Base-by-base conservation (phyloP, 768 basidiomycete species). In the Tulasnella sp. region DNA sequence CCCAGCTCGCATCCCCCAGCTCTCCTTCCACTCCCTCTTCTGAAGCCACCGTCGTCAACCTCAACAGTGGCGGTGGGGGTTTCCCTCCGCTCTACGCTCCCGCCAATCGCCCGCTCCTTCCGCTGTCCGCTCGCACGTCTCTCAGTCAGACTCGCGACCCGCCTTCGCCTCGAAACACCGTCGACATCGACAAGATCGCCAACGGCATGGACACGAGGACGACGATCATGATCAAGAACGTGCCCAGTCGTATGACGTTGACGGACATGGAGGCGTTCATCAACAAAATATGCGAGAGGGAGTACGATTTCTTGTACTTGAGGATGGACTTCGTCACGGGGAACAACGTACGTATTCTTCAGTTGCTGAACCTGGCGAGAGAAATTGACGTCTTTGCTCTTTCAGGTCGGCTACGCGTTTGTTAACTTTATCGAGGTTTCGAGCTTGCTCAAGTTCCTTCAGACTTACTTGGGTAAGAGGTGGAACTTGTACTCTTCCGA, bases 401-500 rank as follows among this genome's bases (percentile, higher is more conserved):
- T 7, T 1, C 90, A 90, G 77, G 89, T 91, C 88, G 89, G 75
- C 89, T 90, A 78, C 47, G 94, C 91, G 35, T 95, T 95, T 75
- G 92, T 95, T 74, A 95, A 95, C 80, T 95, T 95, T 75, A 92
- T 93, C 74, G 83, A 83, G 2, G 89, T 93, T 36, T 81, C 89
- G 74, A 91, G 93, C 76, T 84, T 95, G 67, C 81, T 94, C 75
- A 80, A 78, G 40, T 95, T 95, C 78, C 90, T 91, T 6, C 88
- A 86, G 79, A 82, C 83, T 68, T 87, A 86, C 74, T 82, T 95
- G 47, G 92, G 92, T 7, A 86, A 89, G 74, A 92, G 90, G 80
- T 95, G 94, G 92, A 94, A 95, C 78, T 88, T 92, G 88, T 94
- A 92, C 78, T 90, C 90, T 9, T 93, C 91, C 74, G 91, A 95